These are phyloP conservation scores for Yamadazyma friedrichii DNA, from an alignment of 1,139 yeast species.

Conservation along the genomic window DNA sequence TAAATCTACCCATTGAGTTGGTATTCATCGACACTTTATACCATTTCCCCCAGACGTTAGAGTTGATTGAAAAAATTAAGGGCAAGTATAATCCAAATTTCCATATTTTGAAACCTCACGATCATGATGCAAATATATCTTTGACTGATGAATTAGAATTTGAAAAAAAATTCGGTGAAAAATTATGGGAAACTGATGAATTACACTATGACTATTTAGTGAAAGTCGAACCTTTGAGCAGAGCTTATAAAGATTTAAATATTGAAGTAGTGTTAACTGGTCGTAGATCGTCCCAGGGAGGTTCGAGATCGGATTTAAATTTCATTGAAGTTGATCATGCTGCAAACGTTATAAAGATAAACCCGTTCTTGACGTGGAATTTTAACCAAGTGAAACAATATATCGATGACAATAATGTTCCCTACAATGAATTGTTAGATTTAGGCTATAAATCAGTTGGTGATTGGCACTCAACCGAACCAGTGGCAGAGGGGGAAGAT, in stretches of 20 bases:
- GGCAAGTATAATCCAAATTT: constrained; percentile 53
- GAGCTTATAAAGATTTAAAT: constrained; percentile 72
- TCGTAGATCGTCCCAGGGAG: constrained; percentile 88
- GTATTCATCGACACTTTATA: constrained; percentile 88
- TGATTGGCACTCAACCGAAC: constrained; percentile 92
- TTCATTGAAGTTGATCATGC: constrained; percentile 73
- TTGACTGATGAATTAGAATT: constrained; percentile 59
- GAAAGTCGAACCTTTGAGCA: constrained; percentile 88
- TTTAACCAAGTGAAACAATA: constrained; percentile 71
- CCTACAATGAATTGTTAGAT: constrained; percentile 81
- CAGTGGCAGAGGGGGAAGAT: constrained; percentile 88
- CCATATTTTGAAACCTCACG: constrained; percentile 65
- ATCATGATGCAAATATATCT: constrained; percentile 36
- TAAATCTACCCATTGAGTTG: constrained; percentile 61
- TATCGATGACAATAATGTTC: constrained; percentile 68
- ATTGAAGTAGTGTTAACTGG: constrained; percentile 91
- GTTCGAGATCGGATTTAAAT: constrained; percentile 69
- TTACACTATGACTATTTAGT: constrained; percentile 79
- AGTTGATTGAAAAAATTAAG: constrained; percentile 62
- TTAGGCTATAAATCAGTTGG: constrained; percentile 90
- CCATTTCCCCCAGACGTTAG: constrained; percentile 89
- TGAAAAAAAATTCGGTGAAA: constrained; percentile 59
- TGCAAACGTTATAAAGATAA: constrained; percentile 75
- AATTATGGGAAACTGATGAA: constrained; percentile 85
- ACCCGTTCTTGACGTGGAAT: constrained; percentile 85